phyloP scores from a whole-genome alignment of 352 stramenopile genomes.

The Phytopythium delawarense region DNA sequence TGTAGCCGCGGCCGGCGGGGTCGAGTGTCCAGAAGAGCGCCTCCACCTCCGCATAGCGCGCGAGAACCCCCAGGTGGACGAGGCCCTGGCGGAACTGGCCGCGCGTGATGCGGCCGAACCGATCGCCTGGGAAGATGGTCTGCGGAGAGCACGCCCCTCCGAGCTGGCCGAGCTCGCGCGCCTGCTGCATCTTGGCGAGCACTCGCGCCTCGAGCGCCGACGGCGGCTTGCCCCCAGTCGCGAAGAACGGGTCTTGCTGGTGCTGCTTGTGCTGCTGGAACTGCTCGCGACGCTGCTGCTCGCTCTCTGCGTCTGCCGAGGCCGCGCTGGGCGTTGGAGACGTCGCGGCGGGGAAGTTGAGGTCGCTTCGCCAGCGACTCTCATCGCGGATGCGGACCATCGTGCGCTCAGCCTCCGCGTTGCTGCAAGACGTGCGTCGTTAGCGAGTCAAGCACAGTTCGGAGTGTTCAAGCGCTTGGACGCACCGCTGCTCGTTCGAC shows the following conservation, averaged over 20 bases:
- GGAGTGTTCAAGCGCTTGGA: neutral
- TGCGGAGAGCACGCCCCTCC: conserved; percentile 35
- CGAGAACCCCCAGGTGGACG: conserved; percentile 53
- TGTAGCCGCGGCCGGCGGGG: conserved; percentile 54
- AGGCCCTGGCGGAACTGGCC: conserved; percentile 74
- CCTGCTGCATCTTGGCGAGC: conserved; percentile 50
- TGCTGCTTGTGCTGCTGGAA: conserved; percentile 20
- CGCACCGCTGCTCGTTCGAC: conserved; percentile 63
- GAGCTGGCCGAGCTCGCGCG: conserved; percentile 60
- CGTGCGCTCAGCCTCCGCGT: conserved; percentile 56
- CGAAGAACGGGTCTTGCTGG: conserved; percentile 30
- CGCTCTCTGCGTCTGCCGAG: conserved; percentile 1
- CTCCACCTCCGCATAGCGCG: conserved; percentile 66
- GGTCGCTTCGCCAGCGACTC: conserved; percentile 50
- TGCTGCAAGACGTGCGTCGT: conserved; percentile 15
- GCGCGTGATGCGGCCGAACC: conserved; percentile 62
- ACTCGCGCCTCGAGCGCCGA: conserved; percentile 50
- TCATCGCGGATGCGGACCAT: conserved; percentile 72
- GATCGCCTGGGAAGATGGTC: conserved; percentile 65
- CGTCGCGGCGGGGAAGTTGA: conserved; percentile 21
- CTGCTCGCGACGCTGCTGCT: conserved; percentile 9
- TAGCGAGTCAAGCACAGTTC: neutral
- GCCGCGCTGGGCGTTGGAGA: conserved; percentile 13
- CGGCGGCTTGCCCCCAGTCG: conserved; percentile 23
- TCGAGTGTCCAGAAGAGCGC: conserved; percentile 74